Conservation (phyloP, 495 filamentous ascomycete genomes). For the Penicillium robsamsonii region DNA sequence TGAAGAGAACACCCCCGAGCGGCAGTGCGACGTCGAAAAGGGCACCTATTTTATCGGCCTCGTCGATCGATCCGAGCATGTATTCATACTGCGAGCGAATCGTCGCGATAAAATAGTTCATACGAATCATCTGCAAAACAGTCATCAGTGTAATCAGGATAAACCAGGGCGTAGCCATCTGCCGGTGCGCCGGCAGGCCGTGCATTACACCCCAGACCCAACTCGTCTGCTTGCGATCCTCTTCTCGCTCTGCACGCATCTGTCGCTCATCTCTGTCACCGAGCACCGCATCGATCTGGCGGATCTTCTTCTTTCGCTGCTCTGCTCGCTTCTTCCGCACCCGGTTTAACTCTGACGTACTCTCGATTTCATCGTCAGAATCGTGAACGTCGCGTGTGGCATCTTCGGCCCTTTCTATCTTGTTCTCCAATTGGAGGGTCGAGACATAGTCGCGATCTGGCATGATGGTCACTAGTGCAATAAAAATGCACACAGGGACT, state of each 20-base stretch:
- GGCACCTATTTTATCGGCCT: slow-evolving; percentile 69
- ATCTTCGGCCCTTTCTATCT: slow-evolving; percentile 57
- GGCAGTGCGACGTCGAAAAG: slow-evolving; percentile 93
- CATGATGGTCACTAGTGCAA: slow-evolving; percentile 60
- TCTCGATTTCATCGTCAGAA: slow-evolving; percentile 54
- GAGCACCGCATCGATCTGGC: slow-evolving; percentile 68
- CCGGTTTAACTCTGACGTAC: slow-evolving; percentile 44
- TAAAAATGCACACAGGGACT: slow-evolving; percentile 55
- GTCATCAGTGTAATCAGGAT: slow-evolving; percentile 88
- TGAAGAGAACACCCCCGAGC: slow-evolving; percentile 74
- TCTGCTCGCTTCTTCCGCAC: slow-evolving; percentile 58
- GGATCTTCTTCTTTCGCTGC: slow-evolving; percentile 60
- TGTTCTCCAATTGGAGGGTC: slow-evolving; percentile 56
- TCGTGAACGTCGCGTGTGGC: slow-evolving; percentile 54
- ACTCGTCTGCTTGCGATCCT: slow-evolving; percentile 50
- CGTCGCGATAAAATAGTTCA: slow-evolving; percentile 97
- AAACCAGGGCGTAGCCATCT: slow-evolving; percentile 86
- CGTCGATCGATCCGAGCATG: slow-evolving; percentile 58
- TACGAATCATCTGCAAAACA: slow-evolving; percentile 90
- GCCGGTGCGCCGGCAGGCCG: slow-evolving; percentile 63
- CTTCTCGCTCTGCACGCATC: slow-evolving; percentile 49
- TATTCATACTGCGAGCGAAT: slow-evolving; percentile 80
- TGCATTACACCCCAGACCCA: slow-evolving; percentile 81
- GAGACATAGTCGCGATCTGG: slow-evolving; percentile 61
- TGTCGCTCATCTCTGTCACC: slow-evolving; percentile 53